Percentiles rank a stretch among this genome's conserved stretches.
phyloP scores from a whole-genome alignment of 257 asterid genomes.

The Solanum sitiens region DNA sequence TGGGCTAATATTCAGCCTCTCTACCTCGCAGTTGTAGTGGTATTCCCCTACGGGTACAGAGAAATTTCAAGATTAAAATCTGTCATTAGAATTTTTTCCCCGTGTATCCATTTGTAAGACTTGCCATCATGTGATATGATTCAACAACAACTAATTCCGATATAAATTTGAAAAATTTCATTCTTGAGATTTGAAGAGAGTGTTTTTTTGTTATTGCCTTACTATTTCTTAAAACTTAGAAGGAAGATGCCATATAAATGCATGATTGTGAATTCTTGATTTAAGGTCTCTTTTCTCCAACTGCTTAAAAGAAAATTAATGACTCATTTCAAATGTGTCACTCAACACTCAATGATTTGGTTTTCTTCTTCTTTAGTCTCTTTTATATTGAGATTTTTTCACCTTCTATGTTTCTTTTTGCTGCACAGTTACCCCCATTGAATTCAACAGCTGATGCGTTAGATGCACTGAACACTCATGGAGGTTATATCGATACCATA shows the following conservation, averaged over 20 bases:
- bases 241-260: no score
- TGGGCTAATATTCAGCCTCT: background rate
- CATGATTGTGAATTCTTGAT: no score
- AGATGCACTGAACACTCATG: constrained; percentile 29
- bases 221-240: background rate
- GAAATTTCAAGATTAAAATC: background rate
- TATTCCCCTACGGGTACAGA: background rate
- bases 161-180: no score
- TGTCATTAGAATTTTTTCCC: background rate
- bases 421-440: constrained; percentile 37
- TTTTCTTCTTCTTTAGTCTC: background rate
- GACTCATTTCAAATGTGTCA: no score
- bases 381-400: background rate
- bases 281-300: no score
- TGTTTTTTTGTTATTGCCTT: no score
- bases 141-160: no score
- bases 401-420: background rate
- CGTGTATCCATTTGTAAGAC: no score
- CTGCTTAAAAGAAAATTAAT: no score
- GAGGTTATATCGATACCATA: constrained; percentile 37
- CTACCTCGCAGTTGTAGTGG: background rate
- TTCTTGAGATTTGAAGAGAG: no score
- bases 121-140: no score
- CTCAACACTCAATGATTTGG: background rate
- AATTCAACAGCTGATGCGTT: constrained; percentile 28